Evolutionary conservation across 768 basidiomycete species (phyloP), one percentile per base, ranked within the genome.

Genomic region (Calocybe cyanea): DNA sequence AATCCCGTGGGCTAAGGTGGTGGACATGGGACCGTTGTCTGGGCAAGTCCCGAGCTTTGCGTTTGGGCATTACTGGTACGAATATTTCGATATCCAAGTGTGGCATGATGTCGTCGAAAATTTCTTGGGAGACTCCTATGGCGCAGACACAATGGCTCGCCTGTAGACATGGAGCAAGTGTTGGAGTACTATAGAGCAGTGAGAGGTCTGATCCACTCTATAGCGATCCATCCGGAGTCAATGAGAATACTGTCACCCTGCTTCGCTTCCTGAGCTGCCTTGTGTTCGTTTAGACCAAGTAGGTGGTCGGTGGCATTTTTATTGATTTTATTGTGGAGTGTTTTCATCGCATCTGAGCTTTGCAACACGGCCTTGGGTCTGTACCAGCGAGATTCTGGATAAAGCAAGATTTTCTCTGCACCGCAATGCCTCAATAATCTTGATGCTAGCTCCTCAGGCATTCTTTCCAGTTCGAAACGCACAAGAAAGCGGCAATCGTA

Each of bases 401-500:
- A 31, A 8, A 82, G 50, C 33, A 65, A 14, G 10, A 77, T 56
- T 6, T 53, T 48, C 0, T 54, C 60, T 8, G 46, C 28, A 5
- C 51, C 49, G 11, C 41, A 46, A 38, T 48, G 31, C 14, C 55
- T 39, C 5, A 51, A 17, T 31, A 78, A 43, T 25, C 54, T 54
- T 15, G 49, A 43, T n/a, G 54, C 46, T 2, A 84, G 28, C 7
- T 59, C 37, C 1, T 44, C 17, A 1, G 82, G 80, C 17, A 81
- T 69, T 33, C 54, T 64, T 25, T 54, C 52, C 11, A 77, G 54
- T 46, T 75, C 49, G 52, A 87, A 68, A 15, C 54, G 57, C 34
- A 89, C 40, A 2, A 78, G 54, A 60, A 85, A 90, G 5, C 87
- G 80, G 52, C 71, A 70, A 59, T 90, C 87, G 57, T 77, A 87